A percentile compares a stretch with the other conserved stretches of the same genome.
These are phyloP conservation scores for Coemansia asiatica DNA, from an alignment of 192 early-diverging fungal species.

Conservation along the genomic window DNA sequence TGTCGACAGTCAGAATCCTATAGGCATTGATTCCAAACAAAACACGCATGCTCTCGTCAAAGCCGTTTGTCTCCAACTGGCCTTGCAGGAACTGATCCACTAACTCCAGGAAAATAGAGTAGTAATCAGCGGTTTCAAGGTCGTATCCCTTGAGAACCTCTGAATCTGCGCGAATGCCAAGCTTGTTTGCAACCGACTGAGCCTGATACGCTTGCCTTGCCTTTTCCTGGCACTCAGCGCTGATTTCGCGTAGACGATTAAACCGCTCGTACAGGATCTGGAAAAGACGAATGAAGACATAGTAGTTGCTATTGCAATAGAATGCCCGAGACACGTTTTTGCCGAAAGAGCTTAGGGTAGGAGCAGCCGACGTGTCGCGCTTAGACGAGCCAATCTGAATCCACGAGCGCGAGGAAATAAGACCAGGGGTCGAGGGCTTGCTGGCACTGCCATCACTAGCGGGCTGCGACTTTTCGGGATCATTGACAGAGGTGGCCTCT, in stretches of 20 bases:
- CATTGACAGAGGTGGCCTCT: neutral
- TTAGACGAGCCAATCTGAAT: conserved; percentile 41
- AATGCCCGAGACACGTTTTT: conserved; percentile 65
- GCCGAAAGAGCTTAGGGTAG: conserved; percentile 5
- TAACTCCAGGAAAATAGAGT: conserved; percentile 70
- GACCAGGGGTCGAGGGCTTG: conserved; percentile 55
- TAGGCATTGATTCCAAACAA: conserved; percentile 91
- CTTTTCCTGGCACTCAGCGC: conserved; percentile 56
- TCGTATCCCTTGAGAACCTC: conserved; percentile 63
- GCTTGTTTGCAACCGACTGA: conserved; percentile 48
- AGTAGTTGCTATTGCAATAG: conserved; percentile 85
- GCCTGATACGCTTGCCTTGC: conserved; percentile 29
- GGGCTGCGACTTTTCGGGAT: neutral
- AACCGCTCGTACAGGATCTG: conserved; percentile 87
- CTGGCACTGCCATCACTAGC: conserved; percentile 22
- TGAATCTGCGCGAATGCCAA: conserved; percentile 44
- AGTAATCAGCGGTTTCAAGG: conserved; percentile 68
- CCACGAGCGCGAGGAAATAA: conserved; percentile 56
- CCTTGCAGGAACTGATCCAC: conserved; percentile 77
- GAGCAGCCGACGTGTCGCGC: conserved; percentile 25
- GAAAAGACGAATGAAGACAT: conserved; percentile 83
- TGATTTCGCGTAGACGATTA: conserved; percentile 73
- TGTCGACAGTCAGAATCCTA: conserved; percentile 86
- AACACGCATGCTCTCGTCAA: conserved; percentile 84
- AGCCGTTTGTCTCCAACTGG: conserved; percentile 75